phyloP scores from a whole-genome alignment of 768 basidiomycete species.

The Leccinum subgranulosum region DNA sequence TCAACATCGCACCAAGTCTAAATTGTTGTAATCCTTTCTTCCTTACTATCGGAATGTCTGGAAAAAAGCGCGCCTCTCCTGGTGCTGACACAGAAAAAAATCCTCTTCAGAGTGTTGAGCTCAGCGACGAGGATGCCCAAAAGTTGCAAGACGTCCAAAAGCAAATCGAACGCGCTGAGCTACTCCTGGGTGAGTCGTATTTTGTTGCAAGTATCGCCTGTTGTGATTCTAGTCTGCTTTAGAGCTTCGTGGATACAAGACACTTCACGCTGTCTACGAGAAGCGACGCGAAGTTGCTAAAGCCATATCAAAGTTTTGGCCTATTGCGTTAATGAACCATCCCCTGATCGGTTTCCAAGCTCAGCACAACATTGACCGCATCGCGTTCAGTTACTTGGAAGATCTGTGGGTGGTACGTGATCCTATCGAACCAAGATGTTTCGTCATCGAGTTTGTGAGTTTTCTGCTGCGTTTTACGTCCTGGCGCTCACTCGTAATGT shows the following conservation, averaged over 20 bases:
- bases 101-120: slow-evolving; percentile 62
- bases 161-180: slow-evolving; percentile 66
- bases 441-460: slow-evolving; percentile 87
- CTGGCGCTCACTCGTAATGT: slow-evolving; percentile 2
- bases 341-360: slow-evolving; percentile 56
- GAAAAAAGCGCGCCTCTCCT: slow-evolving; percentile 76
- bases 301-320: slow-evolving; percentile 78
- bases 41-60: slow-evolving; percentile 29
- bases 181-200: slow-evolving; percentile 60
- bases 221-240: slow-evolving; percentile 9
- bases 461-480: slow-evolving; percentile 1
- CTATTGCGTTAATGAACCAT: slow-evolving; percentile 80
- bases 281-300: slow-evolving; percentile 67
- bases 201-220: slow-evolving; percentile 1
- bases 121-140: slow-evolving; percentile 68
- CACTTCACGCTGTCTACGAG: slow-evolving; percentile 60
- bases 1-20: neutral
- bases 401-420: slow-evolving; percentile 84
- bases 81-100: slow-evolving; percentile 74
- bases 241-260: slow-evolving; percentile 66
- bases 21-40: slow-evolving; percentile 7
- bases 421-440: slow-evolving; percentile 70
- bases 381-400: slow-evolving; percentile 79
- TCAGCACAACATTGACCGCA: slow-evolving; percentile 73
- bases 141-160: slow-evolving; percentile 65